A percentile compares a stretch with the other conserved stretches of the same genome.
Conservation (phyloP, 2,329 filamentous ascomycete genomes). For the Cytospora chrysosperma region DNA sequence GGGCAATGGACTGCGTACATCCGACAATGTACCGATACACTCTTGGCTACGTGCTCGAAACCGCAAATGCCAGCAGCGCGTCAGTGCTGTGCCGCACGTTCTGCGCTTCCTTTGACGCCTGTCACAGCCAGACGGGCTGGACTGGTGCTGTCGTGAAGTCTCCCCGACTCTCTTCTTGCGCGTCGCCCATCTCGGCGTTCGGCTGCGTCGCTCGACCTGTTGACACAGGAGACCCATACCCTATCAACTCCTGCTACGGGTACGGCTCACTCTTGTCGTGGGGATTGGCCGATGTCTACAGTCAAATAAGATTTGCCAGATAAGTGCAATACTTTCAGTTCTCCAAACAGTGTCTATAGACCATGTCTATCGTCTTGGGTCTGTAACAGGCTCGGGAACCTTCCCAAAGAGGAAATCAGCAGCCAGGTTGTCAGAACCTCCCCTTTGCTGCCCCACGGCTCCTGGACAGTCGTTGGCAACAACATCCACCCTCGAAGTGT, state of each 20-base stretch:
- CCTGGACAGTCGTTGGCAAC: constrained; percentile 1
- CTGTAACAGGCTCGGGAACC: constrained; percentile 22
- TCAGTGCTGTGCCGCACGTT: constrained; percentile 16
- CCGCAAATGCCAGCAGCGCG: neutral
- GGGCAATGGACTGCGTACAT: neutral
- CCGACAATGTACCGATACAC: neutral
- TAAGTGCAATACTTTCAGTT: neutral
- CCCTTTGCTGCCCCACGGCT: neutral
- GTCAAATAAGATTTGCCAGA: constrained; percentile 12
- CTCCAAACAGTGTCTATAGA: constrained; percentile 21
- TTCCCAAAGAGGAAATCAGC: constrained; percentile 21
- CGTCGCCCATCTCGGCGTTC: constrained; percentile 10
- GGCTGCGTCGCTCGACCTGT: constrained; percentile 12
- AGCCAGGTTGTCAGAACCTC: constrained; percentile 7
- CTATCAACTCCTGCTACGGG: constrained; percentile 2
- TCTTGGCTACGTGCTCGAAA: neutral
- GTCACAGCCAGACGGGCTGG: neutral
- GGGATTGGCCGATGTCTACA: constrained; percentile 16
- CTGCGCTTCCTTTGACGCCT: constrained; percentile 9
- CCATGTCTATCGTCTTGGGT: neutral
- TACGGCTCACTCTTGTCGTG: neutral
- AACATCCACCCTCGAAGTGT: neutral
- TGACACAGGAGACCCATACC: constrained; percentile 3
- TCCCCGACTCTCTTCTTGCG: neutral
- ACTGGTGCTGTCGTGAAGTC: neutral